Base-by-base conservation (phyloP, 257 asterid genomes). In the Jaltomata sinuosa region DNA sequence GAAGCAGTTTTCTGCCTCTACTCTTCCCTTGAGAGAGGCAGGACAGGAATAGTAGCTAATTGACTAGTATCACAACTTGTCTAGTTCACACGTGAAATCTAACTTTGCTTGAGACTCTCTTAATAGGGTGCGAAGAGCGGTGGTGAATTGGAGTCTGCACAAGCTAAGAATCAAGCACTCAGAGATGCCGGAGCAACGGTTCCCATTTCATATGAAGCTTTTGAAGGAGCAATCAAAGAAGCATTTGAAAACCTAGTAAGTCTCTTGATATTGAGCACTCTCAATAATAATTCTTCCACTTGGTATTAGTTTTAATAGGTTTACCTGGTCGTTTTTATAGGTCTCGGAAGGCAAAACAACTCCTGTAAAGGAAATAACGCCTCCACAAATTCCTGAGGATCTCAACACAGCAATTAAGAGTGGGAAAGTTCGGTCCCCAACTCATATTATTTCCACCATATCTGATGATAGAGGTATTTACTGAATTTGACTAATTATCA, bases 381-480 rank as follows among this genome's bases (percentile, higher is more conserved):
- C 98, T 38, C 98, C 98, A 40, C 98, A 90, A 67, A 34, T 68
- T 34, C 77, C 99, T 2, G 98, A 97, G 91, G 99, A 97, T 91
- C 98, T 97, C 57, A 92, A 80, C 86, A 85, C 88, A n/a, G 97
- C 98, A 86, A 93, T 93, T 86, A 96, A 96, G 93, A 94, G 97
- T 50, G 98, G 98, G 79, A 96, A 96, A 93, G 97, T 94, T 85
- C 91, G 98, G 67, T 98, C 98, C 79, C 99, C 99, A 84, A 96
- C 99, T 54, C 99, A 96, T 84, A 93, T 96, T 80, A 96, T 96
- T 87, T 92, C 99, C 87, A 96, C 99, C 71, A 93, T 96, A 86
- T 96, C 99, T 86, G 99, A 96, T 87, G 99, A 96, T 72, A 92
- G 99, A 87, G 99, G 99, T 93, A 87, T n/a, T n/a, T n/a, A n/a